Evolutionary conservation across 2,329 filamentous ascomycete species (phyloP), one percentile per base, ranked within the genome.

Genomic region (Diaporthe longicolla): DNA sequence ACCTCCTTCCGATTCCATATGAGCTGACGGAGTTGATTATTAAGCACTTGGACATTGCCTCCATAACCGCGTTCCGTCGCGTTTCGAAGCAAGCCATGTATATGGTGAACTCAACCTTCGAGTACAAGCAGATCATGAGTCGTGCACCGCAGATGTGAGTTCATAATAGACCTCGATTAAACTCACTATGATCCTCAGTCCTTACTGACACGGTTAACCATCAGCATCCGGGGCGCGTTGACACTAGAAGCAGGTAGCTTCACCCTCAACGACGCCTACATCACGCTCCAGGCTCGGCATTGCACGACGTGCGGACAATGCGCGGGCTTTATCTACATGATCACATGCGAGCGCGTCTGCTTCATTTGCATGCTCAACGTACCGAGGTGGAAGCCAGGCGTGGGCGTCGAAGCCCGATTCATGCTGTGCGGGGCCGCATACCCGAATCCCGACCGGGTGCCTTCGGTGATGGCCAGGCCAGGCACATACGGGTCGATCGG

Each of bases 131-230:
- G 1, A 63, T 48, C 9, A 63, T 63, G 59, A 32, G 21, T 0
- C 59, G 10, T 7, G 59, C 59, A 29, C 59, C 59, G 24, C 59
- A 63, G 17, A 29, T 63, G 59, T 63, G 21, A 63, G 59, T n/a
- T 19, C 37, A 21, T 32, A 5, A 5, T 32, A 32, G 29, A 32
- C 29, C 5, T 7, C 29, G 29, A 32, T 32, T 6, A 7, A 4
- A 32, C 29, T 32, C 29, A 32, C 5, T 32, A 32, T 32, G 29
- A 32, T 32, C 1, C 29, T 32, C 3, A 6, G 29, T 32, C 7
- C 4, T 32, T 32, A 32, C 40, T 48, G 40, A 63, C 59, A 3
- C 19, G 19, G 7, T 7, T 11, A n/a, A 21, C 8, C 3, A n/a
- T 8, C 19, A 63, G 59, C 19, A 63, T 63, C 15, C 59, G 59